Evolutionary conservation across 208 protist species (phyloP).

Genomic region (Trypanosoma cruzi): DNA sequence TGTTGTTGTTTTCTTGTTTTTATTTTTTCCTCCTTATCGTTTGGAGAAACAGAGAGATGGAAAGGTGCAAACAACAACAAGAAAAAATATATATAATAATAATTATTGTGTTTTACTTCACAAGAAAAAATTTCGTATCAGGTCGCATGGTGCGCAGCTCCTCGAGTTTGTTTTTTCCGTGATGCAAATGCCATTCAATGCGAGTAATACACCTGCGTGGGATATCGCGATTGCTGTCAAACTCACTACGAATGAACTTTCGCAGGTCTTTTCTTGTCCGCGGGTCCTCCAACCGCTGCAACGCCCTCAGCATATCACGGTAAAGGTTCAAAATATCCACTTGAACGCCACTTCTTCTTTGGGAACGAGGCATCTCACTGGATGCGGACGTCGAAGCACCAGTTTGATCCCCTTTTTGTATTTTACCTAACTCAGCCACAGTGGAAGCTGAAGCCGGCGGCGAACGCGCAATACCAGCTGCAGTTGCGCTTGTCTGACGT

Average conservation of each 20-base stretch:
- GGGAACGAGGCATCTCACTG: neutral
- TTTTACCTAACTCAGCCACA: neutral
- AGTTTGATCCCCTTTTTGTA: neutral
- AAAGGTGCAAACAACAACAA: neutral
- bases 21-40: too few species aligned
- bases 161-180: constrained; percentile 80
- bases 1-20: too few species aligned
- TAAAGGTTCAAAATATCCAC: constrained; percentile 73
- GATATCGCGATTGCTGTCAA: constrained; percentile 60
- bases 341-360: constrained; percentile 80
- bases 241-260: constrained; percentile 73
- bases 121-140: constrained; percentile 60
- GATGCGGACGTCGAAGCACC: neutral
- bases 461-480: neutral
- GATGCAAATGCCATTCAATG: constrained; percentile 87
- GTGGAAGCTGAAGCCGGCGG: neutral
- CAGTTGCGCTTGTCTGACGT: neutral
- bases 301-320: constrained; percentile 65
- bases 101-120: constrained; percentile 17
- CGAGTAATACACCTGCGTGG: constrained; percentile 67
- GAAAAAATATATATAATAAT: constrained; percentile 4
- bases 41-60: neutral
- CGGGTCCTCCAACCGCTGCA: constrained; percentile 53
- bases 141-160: constrained; percentile 71
- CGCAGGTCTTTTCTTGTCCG: constrained; percentile 49